A percentile compares a stretch with the other conserved stretches of the same genome.
These are phyloP conservation scores for Spirogloea muscicola DNA, from an alignment of 139 green algal species.

Conservation along the genomic window DNA sequence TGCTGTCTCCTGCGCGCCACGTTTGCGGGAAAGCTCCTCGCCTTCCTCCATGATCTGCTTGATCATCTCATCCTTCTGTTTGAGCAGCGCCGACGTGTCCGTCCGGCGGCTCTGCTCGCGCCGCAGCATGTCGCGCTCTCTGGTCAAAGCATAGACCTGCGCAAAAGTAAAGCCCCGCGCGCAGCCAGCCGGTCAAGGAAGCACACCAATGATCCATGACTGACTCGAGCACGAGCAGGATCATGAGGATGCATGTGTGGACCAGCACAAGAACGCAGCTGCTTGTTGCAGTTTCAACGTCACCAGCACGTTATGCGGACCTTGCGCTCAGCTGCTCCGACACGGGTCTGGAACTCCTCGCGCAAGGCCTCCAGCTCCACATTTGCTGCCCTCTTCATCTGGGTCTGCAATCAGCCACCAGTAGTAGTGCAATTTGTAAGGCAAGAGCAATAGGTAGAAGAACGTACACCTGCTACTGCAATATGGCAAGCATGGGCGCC, in stretches of 20 bases:
- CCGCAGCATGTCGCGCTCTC: conserved; percentile 85
- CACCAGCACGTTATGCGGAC: conserved; percentile 1
- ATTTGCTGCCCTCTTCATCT: conserved; percentile 17
- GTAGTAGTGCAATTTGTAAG: not conserved
- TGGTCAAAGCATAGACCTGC: conserved; percentile 80
- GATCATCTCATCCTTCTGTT: conserved; percentile 90
- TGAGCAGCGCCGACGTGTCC: conserved; percentile 64
- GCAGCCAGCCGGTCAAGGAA: not conserved
- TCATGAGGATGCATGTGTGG: not conserved
- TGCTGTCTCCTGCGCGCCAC: conserved; percentile 36
- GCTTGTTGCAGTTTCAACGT: not conserved
- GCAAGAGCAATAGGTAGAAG: not conserved
- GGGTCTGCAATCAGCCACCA: conserved; percentile 2
- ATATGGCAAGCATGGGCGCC: too few relatives aligned
- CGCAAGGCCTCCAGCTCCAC: conserved; percentile 41
- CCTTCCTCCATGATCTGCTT: conserved; percentile 67
- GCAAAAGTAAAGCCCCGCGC: not conserved
- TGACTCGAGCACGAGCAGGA: not conserved
- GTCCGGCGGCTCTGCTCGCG: conserved; percentile 65
- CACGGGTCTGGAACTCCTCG: conserved; percentile 41
- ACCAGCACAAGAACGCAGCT: too few relatives aligned
- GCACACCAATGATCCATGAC: not conserved
- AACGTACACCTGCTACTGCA: not conserved
- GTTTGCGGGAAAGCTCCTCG: conserved; percentile 54
- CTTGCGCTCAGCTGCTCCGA: conserved; percentile 47